Percentiles rank a stretch among this genome's conserved stretches.
Evolutionary conservation across 768 basidiomycete genomes (phyloP).

Genomic region (Kwoniella europaea): DNA sequence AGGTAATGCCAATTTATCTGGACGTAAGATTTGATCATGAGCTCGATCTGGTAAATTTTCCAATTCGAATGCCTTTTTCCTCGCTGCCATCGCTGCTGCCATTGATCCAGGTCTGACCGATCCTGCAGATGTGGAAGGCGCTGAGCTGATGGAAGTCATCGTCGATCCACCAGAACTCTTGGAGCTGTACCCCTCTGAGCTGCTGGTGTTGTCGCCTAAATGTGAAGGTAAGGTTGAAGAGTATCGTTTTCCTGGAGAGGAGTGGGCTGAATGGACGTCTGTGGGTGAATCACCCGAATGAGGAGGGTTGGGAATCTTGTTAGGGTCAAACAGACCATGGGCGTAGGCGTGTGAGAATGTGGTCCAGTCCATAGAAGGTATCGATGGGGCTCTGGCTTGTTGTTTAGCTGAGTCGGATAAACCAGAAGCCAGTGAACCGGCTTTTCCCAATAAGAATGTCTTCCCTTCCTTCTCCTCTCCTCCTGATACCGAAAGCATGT

Average conservation of each 20-base stretch:
- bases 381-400: constrained; percentile 1
- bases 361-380: constrained; percentile 36
- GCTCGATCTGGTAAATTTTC: constrained; percentile 27
- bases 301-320: constrained; percentile 47
- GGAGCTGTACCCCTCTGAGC: constrained; percentile 25
- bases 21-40: constrained; percentile 1
- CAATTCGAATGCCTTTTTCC: constrained; percentile 36
- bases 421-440: constrained; percentile 22
- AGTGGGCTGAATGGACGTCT: constrained; percentile 32
- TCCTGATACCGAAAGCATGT: constrained; percentile 32
- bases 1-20: constrained; percentile 42
- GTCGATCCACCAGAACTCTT: constrained; percentile 30
- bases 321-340: constrained; percentile 53
- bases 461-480: constrained; percentile 12
- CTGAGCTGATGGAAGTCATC: constrained; percentile 37
- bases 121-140: constrained; percentile 31
- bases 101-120: constrained; percentile 23
- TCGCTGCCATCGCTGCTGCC: constrained; percentile 27
- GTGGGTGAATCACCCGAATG: constrained; percentile 15
- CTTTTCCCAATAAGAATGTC: constrained; percentile 27
- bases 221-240: constrained; percentile 3
- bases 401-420: background rate
- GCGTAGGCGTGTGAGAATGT: constrained; percentile 51
- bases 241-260: constrained; percentile 40
- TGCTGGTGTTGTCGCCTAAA: constrained; percentile 7